phyloP scores from a whole-genome alignment of 1,139 yeast genomes.

The Sugiyamaella novakii region DNA sequence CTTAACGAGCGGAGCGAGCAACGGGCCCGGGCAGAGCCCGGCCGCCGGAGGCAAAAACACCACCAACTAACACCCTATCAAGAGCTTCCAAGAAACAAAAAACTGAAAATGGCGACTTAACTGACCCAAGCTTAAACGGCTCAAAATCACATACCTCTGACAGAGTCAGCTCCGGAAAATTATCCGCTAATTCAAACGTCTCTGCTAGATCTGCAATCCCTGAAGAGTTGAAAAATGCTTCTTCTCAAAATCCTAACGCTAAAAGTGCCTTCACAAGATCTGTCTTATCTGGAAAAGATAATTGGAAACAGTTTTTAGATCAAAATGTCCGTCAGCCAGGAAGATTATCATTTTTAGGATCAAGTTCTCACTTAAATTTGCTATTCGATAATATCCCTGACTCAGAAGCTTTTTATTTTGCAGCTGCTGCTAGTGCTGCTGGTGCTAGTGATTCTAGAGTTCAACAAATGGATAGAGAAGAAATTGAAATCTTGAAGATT shows the following conservation, averaged over 20 bases:
- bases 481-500: constrained; percentile 64
- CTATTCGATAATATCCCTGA: constrained; percentile 39
- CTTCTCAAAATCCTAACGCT: constrained; percentile 4
- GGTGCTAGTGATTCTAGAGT: constrained; percentile 31
- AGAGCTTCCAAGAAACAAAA: constrained; percentile 13
- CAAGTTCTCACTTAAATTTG: constrained; percentile 40
- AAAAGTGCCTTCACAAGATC: constrained; percentile 8
- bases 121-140: not conserved
- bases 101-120: constrained; percentile 2
- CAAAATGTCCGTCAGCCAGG: constrained; percentile 33
- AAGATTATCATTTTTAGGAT: constrained; percentile 38
- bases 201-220: constrained; percentile 21
- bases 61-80: constrained; percentile 7
- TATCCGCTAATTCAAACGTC: constrained; percentile 16
- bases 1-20: constrained; percentile 1
- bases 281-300: constrained; percentile 15
- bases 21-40: constrained; percentile 6
- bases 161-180: constrained; percentile 7
- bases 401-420: constrained; percentile 40
- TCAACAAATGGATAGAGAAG: constrained; percentile 58
- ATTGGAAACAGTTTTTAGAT: constrained; percentile 28
- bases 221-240: constrained; percentile 15
- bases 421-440: constrained; percentile 23
- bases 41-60: constrained; percentile 15
- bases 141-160: not conserved